Evolutionary conservation across 1,284 basidiomycete species (phyloP).

Genomic region (Rhodofomes roseus): DNA sequence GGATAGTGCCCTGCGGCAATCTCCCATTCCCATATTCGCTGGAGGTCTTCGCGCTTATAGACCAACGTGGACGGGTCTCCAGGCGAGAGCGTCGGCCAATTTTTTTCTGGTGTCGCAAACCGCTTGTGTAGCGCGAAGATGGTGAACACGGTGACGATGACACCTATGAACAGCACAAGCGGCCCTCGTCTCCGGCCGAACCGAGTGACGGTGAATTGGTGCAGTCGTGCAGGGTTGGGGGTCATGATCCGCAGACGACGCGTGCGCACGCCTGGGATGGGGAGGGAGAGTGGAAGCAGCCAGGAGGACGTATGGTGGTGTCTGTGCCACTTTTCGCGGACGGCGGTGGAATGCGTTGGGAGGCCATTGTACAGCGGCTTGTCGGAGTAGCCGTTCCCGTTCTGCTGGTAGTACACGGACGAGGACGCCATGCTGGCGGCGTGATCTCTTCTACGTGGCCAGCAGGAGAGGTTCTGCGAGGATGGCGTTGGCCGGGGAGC

Average conservation of each 20-base stretch:
- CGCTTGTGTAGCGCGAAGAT: conserved; percentile 58
- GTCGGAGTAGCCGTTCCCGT: conserved; percentile 43
- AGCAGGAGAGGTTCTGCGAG: conserved; percentile 6
- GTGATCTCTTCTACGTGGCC: conserved; percentile 5
- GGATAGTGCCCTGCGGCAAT: conserved; percentile 89
- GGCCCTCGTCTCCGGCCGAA: conserved; percentile 57
- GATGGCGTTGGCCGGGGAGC: conserved; percentile 8
- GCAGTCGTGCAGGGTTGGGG: conserved; percentile 62
- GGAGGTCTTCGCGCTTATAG: conserved; percentile 71
- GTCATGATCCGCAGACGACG: conserved; percentile 51
- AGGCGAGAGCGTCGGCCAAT: conserved; percentile 66
- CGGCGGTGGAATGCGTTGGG: conserved; percentile 56
- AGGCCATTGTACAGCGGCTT: conserved; percentile 46
- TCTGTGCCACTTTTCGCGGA: conserved; percentile 64
- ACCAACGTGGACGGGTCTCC: conserved; percentile 75
- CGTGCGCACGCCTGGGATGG: conserved; percentile 56
- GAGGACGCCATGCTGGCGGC: conserved; percentile 37
- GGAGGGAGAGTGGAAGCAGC: conserved; percentile 56
- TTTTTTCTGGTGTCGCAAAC: conserved; percentile 52
- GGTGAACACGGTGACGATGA: conserved; percentile 47
- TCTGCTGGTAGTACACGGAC: conserved; percentile 44
- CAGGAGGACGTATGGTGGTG: conserved; percentile 47
- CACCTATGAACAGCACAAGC: conserved; percentile 43
- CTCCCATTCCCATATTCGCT: conserved; percentile 93
- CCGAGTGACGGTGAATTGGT: conserved; percentile 53